A percentile compares a stretch with the other conserved stretches of the same genome.
phyloP scores from a whole-genome alignment of 352 stramenopile species.

The Phytophthora megakarya region DNA sequence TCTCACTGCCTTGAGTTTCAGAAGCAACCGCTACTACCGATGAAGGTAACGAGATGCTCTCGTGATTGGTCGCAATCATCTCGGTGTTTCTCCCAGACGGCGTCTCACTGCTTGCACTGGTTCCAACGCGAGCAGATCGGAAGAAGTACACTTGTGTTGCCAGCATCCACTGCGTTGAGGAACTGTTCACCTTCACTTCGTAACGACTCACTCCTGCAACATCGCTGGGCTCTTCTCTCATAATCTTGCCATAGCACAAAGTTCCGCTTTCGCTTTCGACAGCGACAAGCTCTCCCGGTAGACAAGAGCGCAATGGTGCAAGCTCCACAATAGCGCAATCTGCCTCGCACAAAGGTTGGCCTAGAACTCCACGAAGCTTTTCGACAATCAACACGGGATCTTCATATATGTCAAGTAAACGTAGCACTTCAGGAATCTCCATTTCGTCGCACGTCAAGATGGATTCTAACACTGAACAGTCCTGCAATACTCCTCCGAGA shows the following conservation, averaged over 20 bases:
- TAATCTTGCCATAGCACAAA: conserved; percentile 67
- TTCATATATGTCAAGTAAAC: conserved; percentile 71
- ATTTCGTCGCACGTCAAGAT: conserved; percentile 59
- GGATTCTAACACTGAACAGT: conserved; percentile 69
- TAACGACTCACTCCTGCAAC: conserved; percentile 52
- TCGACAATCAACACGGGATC: conserved; percentile 65
- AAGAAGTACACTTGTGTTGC: conserved; percentile 80
- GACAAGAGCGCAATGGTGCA: conserved; percentile 66
- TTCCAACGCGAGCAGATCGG: conserved; percentile 48
- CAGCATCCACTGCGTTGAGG: conserved; percentile 41
- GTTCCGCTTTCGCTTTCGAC: conserved; percentile 48
- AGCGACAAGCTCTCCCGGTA: conserved; percentile 71
- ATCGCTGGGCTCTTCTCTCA: conserved; percentile 47
- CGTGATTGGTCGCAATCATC: neutral
- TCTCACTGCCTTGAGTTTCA: conserved; percentile 19
- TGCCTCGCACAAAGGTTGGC: conserved; percentile 51
- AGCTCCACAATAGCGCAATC: conserved; percentile 62
- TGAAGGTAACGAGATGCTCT: conserved; percentile 18
- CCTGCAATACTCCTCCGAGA: conserved; percentile 60
- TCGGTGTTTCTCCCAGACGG: neutral
- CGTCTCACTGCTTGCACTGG: conserved; percentile 7
- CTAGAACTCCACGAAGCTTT: conserved; percentile 64
- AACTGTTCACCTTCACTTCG: conserved; percentile 63
- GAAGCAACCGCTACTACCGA: conserved; percentile 34
- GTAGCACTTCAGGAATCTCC: conserved; percentile 55